Base-by-base conservation (phyloP, 768 basidiomycete species). In the Tricholoma sp. region DNA sequence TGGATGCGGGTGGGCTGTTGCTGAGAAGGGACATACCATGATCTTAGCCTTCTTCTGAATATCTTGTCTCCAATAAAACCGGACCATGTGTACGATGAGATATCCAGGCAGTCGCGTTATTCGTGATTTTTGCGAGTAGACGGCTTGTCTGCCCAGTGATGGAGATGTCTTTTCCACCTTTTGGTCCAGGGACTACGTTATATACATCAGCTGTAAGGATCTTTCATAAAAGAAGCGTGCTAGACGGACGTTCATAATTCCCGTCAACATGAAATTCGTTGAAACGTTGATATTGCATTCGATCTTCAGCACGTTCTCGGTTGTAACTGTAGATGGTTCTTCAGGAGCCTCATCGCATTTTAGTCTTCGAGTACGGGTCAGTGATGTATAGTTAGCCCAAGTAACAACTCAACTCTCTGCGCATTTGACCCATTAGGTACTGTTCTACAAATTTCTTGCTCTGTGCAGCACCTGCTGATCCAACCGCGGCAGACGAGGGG, bases 1-100 rank as follows among this genome's bases (percentile, higher is more conserved):
- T 24, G 24, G 34, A 54, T 10, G 44, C 28, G 12, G 13, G 6
- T 13, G 8, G 37, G 52, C 13, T 13, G 13, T 24, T 11, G 32
- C 33, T 17, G 37, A 2, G 9, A 52, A 12, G 28, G 13, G 12
- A 63, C 73, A 44, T 58, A 89, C 89, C 96, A 99, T 94, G 68
- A 98, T 96, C 74, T 99, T 98, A 1, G 96, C 86, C 67, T 98
- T 98, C 76, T 88, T 93, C 52, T 72, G 72, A 57, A 97, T 94
- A 61, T 98, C 97, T 36, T 82, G 78, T 57, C 92, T 78, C 97
- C 97, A 99, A 54, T 86, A 88, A 70, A 98, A 99, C 48, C 97
- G 89, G 11, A 95, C 94, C 89, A 98, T 91, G 64, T 98, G 94
- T 4, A 98, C 83, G 5, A 88, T 86, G 18, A 97, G 80, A 65